Base-by-base conservation (phyloP, 257 asterid species). In the Petunia secreta region DNA sequence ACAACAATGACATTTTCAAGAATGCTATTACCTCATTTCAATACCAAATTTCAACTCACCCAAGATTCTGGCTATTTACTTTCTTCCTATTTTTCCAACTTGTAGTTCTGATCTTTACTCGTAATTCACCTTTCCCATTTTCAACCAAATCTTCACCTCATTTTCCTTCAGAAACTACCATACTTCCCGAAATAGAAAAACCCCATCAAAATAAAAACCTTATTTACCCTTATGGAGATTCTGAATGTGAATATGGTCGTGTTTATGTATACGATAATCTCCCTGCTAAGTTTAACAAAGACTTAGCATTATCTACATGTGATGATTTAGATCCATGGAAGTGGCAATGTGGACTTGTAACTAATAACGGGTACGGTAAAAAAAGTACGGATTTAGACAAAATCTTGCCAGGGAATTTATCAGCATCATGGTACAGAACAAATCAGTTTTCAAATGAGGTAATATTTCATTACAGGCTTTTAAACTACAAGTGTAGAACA, bases 311-410 rank as follows among this genome's bases (percentile, higher is more conserved):
- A 4, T 59, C 83, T 63, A 82, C 83, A 34, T 93, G 98, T 80
- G 88, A 91, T 39, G 99, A 93, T 73, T 90, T 95, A 36, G 87
- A 92, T 58, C 93, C 85, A 1, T 95, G 97, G 96, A 87, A 86
- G 54, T 95, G 99, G 99, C 92, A 93, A 58, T 93, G 99, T 84
- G 99, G 99, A 7, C 88, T 93, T 25, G 69, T 85, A 2, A 37
- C 96, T 6, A 90, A 92, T 86, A 90, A 93, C 83, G 99, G 99
- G 0, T 95, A 87, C 84, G 99, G 99, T 62, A 85, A 81, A 60
- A 78, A 84, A 60, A 92, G 97, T 53, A 4, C 83, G 80, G 79
- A 83, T 41, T 75, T 87, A 4, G 52, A 83, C 75, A 80, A 83
- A 48, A 46, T 88, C 78, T 36, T 95, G 38, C 98, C 97, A 15